These are phyloP conservation scores for Sporothrix dimorphospora DNA, from an alignment of 2,329 filamentous ascomycete species.

Conservation along the genomic window DNA sequence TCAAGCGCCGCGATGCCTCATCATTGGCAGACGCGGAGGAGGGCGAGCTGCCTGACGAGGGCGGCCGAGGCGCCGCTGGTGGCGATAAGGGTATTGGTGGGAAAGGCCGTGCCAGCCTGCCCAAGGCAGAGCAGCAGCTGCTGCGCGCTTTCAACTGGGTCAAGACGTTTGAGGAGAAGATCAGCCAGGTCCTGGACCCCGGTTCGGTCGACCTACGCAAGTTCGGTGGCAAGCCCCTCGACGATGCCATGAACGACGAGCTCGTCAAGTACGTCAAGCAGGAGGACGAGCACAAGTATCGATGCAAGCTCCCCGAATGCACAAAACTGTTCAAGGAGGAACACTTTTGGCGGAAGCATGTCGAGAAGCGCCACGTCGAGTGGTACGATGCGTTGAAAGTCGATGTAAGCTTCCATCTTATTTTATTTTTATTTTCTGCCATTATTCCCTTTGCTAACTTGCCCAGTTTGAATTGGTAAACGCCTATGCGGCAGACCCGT, in stretches of 20 bases:
- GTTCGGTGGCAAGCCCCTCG: conserved; percentile 82
- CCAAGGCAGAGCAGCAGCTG: conserved; percentile 87
- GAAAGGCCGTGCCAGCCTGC: conserved; percentile 66
- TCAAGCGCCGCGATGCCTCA: conserved; percentile 68
- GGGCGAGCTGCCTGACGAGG: conserved; percentile 62
- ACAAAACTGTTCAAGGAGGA: conserved; percentile 97
- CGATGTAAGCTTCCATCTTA: conserved; percentile 67
- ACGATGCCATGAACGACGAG: conserved; percentile 87
- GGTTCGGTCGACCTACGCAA: conserved; percentile 86
- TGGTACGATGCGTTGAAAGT: conserved; percentile 80
- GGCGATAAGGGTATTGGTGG: not conserved
- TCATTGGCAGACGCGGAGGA: conserved; percentile 55
- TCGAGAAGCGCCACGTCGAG: conserved; percentile 91
- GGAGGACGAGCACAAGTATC: conserved; percentile 95
- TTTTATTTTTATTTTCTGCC: not conserved
- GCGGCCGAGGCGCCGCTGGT: conserved; percentile 57
- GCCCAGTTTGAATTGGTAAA: conserved; percentile 86
- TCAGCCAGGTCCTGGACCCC: conserved; percentile 89
- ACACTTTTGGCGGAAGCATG: conserved; percentile 96
- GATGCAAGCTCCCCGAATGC: conserved; percentile 95
- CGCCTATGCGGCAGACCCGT: conserved; percentile 88
- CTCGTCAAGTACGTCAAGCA: conserved; percentile 88
- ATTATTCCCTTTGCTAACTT: conserved; percentile 7
- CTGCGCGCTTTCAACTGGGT: conserved; percentile 98
- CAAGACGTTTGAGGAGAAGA: conserved; percentile 96